Evolutionary conservation across 768 basidiomycete genomes (phyloP).

Genomic region (Suillus decipiens): DNA sequence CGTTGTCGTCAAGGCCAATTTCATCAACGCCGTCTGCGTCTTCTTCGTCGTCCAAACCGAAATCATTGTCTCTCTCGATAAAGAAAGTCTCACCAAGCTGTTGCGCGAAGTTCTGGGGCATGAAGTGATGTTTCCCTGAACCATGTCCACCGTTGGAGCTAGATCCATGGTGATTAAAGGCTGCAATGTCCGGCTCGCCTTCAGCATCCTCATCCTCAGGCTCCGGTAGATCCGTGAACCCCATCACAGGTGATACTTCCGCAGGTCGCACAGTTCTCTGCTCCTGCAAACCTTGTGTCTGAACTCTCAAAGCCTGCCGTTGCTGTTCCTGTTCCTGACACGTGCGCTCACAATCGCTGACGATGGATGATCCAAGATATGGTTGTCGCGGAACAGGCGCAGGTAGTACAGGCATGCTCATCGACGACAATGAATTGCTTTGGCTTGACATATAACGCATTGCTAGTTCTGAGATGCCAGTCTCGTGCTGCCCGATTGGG

Average conservation of each 20-base stretch:
- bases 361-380: slow-evolving; percentile 32
- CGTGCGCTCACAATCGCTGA: slow-evolving; percentile 37
- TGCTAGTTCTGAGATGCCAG: slow-evolving; percentile 16
- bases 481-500: slow-evolving; percentile 1
- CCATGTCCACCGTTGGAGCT: slow-evolving; percentile 26
- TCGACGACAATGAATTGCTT: slow-evolving; percentile 23
- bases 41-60: slow-evolving; percentile 22
- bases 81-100: slow-evolving; percentile 21
- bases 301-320: slow-evolving; percentile 31
- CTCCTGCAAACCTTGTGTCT: slow-evolving; percentile 34
- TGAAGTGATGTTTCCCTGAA: slow-evolving; percentile 22
- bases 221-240: slow-evolving; percentile 30
- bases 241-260: slow-evolving; percentile 34
- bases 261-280: slow-evolving; percentile 35
- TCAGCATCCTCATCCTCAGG: slow-evolving; percentile 39
- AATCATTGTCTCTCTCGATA: slow-evolving; percentile 21
- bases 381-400: slow-evolving; percentile 36
- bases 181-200: slow-evolving; percentile 32
- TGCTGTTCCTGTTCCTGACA: slow-evolving; percentile 40
- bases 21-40: slow-evolving; percentile 31
- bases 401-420: slow-evolving; percentile 23
- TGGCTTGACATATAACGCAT: slow-evolving; percentile 26
- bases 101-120: slow-evolving; percentile 19
- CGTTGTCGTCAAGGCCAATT: slow-evolving; percentile 20
- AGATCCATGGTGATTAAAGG: slow-evolving; percentile 28